Evolutionary conservation across 169 alveolate species (phyloP).

Genomic region (Eimeria necatrix): DNA sequence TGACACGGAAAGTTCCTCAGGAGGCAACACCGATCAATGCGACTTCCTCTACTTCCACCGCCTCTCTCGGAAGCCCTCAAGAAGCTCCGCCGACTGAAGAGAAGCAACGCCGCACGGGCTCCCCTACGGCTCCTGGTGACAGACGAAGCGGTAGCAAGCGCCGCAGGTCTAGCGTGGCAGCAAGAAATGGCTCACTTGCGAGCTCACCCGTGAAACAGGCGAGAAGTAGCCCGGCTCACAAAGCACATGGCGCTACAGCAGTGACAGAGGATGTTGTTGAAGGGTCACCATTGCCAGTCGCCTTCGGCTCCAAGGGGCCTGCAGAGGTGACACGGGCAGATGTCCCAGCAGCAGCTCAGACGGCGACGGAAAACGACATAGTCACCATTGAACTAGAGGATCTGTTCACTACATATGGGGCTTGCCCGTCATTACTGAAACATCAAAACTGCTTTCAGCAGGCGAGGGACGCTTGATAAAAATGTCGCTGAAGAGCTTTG

Average conservation of each 20-base stretch:
- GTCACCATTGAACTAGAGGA: conserved; percentile 55
- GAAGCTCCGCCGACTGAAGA: neutral
- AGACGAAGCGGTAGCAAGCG: conserved; percentile 23
- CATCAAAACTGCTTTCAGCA: conserved; percentile 46
- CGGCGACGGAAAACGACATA: neutral
- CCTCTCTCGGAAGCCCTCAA: neutral
- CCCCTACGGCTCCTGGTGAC: neutral
- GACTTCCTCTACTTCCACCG: neutral
- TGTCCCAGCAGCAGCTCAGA: conserved; percentile 14
- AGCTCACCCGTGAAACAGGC: neutral
- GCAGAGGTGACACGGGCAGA: conserved; percentile 21
- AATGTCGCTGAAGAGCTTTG: too few species aligned
- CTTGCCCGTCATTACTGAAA: conserved; percentile 39
- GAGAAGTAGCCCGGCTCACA: conserved; percentile 28
- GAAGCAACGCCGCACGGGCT: neutral
- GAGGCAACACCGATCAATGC: neutral
- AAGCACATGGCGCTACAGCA: neutral
- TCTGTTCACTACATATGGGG: conserved; percentile 41
- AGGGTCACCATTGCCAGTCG: neutral
- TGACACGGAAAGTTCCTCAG: neutral
- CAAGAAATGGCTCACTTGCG: conserved; percentile 8
- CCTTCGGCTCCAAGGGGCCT: neutral
- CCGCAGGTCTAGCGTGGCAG: conserved; percentile 25
- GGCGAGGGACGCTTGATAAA: neutral
- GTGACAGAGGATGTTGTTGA: neutral